Evolutionary conservation across 1,284 basidiomycete species (phyloP), one percentile per base, ranked within the genome.

Genomic region (Cystobasidium slooffiae): DNA sequence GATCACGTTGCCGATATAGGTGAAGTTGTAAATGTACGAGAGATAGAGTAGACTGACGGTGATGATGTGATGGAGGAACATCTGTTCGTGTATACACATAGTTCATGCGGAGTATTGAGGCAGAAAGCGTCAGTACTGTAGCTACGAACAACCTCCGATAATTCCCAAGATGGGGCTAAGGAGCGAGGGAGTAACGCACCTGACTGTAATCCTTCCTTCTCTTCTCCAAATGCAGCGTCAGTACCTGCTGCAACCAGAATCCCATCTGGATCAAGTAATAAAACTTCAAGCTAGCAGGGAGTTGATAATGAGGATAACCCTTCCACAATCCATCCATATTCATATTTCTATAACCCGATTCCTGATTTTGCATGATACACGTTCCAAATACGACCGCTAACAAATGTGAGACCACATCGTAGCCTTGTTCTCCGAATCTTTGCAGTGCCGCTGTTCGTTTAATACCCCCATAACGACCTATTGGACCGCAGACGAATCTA

Each of bases 41-140:
- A 85, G 81, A 44, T 86, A 82, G 84, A 97, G 88, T 77, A 99
- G 88, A 51, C 86, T 82, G 74, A 95, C 88, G 20, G 94, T 96
- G 79, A 98, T 90, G 79, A 97, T 82, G 83, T 99, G 96, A 84
- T 99, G 96, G 41, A 89, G 85, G 86, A 97, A 91, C 96, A 98
- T 99, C 83, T 97, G n/a, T n/a, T n/a, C n/a, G n/a, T n/a, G n/a
- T n/a, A n/a, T n/a, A n/a, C n/a, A n/a, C n/a, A n/a, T n/a, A n/a
- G n/a, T n/a, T n/a, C n/a, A n/a, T n/a, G n/a, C n/a, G n/a, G n/a
- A n/a, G n/a, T n/a, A n/a, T n/a, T n/a, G n/a, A n/a, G n/a, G n/a
- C n/a, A n/a, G n/a, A n/a, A n/a, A n/a, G n/a, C n/a, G n/a, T n/a
- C n/a, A n/a, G n/a, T n/a, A n/a, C n/a, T n/a, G n/a, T n/a, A n/a